These are phyloP conservation scores for Malus sylvestris DNA, from an alignment of 306 rosid species.

Conservation along the genomic window DNA sequence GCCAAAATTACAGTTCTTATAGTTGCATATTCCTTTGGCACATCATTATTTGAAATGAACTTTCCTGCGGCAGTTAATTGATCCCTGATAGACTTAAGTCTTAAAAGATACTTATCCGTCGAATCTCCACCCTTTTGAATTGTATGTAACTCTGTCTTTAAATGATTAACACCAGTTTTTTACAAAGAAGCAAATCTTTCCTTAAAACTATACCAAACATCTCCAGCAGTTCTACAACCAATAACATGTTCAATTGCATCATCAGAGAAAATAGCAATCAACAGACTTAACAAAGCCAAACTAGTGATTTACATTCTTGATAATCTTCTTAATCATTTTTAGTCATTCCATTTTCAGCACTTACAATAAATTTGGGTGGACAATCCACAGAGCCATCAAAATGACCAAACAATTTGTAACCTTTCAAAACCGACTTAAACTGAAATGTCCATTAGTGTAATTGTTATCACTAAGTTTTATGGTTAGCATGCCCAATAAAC, in stretches of 20 bases:
- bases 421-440: no score
- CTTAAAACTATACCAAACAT: background rate
- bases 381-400: background rate
- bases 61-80: background rate
- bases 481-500: background rate
- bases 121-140: background rate
- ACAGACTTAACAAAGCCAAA: no score
- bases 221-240: background rate
- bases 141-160: background rate
- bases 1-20: no score
- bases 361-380: background rate
- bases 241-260: background rate
- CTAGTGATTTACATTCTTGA: no score
- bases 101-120: background rate
- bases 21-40: no score
- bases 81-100: background rate
- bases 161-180: background rate
- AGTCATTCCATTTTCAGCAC: background rate
- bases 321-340: accelerated
- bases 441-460: background rate
- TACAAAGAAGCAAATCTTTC: background rate
- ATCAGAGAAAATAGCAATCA: background rate
- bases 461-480: background rate
- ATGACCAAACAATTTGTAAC: background rate
- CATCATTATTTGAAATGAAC: background rate